These are phyloP conservation scores for Ophiosphaerella korrae DNA, from an alignment of 2,329 filamentous ascomycete species.

Conservation along the genomic window DNA sequence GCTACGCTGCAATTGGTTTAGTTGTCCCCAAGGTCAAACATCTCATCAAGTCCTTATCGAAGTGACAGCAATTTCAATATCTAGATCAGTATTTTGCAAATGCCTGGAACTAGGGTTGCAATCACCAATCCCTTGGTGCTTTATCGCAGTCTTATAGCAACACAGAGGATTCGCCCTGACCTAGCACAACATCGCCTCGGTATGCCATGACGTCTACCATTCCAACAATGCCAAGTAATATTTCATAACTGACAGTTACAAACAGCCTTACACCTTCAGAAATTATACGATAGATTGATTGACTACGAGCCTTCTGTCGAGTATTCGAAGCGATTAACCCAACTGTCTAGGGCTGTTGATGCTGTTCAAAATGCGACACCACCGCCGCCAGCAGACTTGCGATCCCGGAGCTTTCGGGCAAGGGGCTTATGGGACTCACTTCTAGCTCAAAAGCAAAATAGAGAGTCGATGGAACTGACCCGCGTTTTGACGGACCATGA, in stretches of 20 bases:
- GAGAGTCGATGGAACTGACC: conserved; percentile 65
- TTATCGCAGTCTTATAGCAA: conserved; percentile 73
- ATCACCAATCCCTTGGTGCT: conserved; percentile 74
- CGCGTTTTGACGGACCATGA: conserved; percentile 72
- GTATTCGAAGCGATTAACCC: conserved; percentile 68
- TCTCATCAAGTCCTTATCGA: conserved; percentile 21
- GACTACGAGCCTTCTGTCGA: conserved; percentile 77
- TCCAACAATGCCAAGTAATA: conserved; percentile 20
- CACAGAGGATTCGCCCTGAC: conserved; percentile 70
- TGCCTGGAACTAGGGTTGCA: conserved; percentile 47
- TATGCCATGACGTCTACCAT: conserved; percentile 45
- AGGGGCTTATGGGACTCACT: conserved; percentile 61
- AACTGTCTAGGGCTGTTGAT: conserved; percentile 57
- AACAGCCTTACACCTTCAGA: conserved; percentile 73
- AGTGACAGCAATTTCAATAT: conserved; percentile 5
- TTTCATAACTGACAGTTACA: conserved; percentile 16
- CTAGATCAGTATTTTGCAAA: conserved; percentile 37
- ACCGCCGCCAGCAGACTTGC: conserved; percentile 39
- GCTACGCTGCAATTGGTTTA: conserved; percentile 32
- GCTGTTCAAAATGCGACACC: conserved; percentile 23
- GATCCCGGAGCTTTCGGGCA: conserved; percentile 30
- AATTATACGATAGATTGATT: conserved; percentile 75
- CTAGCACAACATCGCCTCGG: conserved; percentile 70
- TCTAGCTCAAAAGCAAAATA: conserved; percentile 60
- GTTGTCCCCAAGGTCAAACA: conserved; percentile 22